Conservation (phyloP, 2,329 filamentous ascomycete genomes). For the Exophiala sp. region DNA sequence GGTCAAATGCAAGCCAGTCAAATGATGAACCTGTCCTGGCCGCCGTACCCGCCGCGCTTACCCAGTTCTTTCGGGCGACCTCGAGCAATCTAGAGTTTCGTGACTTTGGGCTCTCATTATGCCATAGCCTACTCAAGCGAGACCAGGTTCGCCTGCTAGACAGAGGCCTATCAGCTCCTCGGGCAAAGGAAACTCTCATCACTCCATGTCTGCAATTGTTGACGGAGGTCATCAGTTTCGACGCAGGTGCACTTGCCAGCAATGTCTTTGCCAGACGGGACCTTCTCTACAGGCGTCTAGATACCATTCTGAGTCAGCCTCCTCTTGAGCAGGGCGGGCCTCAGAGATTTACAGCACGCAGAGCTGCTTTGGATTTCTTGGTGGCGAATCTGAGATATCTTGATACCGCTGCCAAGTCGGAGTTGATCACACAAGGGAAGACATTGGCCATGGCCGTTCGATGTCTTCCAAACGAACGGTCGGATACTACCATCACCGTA, state of each 20-base stretch:
- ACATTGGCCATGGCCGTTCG: slow-evolving; percentile 69
- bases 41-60: slow-evolving; percentile 73
- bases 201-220: slow-evolving; percentile 83
- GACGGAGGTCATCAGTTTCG: slow-evolving; percentile 78
- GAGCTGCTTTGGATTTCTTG: slow-evolving; percentile 77
- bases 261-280: slow-evolving; percentile 74
- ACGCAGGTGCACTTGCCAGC: slow-evolving; percentile 76
- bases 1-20: slow-evolving; percentile 75
- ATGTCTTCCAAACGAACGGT: slow-evolving; percentile 72
- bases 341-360: slow-evolving; percentile 68
- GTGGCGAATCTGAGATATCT: slow-evolving; percentile 76
- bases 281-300: slow-evolving; percentile 74
- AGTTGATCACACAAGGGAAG: slow-evolving; percentile 73
- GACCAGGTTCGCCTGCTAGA: slow-evolving; percentile 77
- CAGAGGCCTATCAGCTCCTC: slow-evolving; percentile 72
- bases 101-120: slow-evolving; percentile 71
- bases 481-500: slow-evolving; percentile 70
- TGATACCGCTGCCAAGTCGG: slow-evolving; percentile 70
- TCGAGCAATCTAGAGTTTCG: slow-evolving; percentile 71
- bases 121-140: slow-evolving; percentile 76
- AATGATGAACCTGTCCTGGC: slow-evolving; percentile 80
- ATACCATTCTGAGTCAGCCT: slow-evolving; percentile 74
- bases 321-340: slow-evolving; percentile 51
- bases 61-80: slow-evolving; percentile 74
- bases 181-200: slow-evolving; percentile 81